A percentile compares a stretch with the other conserved stretches of the same genome.
Conservation (phyloP, 225 moss, liverwort and hornwort genomes). For the Sphagnum contortum region DNA sequence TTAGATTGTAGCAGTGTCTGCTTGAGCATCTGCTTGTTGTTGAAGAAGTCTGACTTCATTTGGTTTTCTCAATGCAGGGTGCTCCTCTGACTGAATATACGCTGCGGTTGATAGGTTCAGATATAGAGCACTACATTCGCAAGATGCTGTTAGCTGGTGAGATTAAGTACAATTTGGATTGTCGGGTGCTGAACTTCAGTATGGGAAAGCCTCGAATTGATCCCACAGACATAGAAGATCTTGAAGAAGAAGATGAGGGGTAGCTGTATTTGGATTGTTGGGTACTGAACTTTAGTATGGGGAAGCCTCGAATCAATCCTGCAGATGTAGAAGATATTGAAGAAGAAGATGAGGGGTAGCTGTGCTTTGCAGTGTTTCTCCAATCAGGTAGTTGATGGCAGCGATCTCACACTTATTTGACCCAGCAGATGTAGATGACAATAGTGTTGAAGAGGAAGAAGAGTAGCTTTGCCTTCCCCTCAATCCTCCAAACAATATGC, state of each 20-base stretch:
- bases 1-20: too few species aligned
- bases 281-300: constrained; percentile 96
- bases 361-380: too few species aligned
- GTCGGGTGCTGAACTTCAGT: constrained; percentile 92
- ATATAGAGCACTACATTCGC: constrained; percentile 88
- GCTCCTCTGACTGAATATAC: constrained; percentile 90
- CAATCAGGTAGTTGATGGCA: too few species aligned
- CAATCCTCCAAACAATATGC: too few species aligned
- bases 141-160: constrained; percentile 85
- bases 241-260: constrained; percentile 16
- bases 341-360: constrained; percentile 16
- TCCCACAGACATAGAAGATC: constrained; percentile 47
- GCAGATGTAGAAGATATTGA: constrained; percentile 47
- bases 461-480: too few species aligned
- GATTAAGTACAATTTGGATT: constrained; percentile 87
- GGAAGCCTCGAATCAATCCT: constrained; percentile 69
- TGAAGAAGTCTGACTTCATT: not conserved
- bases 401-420: too few species aligned
- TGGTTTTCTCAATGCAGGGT: constrained; percentile 44
- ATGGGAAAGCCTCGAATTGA: constrained; percentile 90
- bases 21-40: too few species aligned
- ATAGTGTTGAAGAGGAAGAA: too few species aligned
- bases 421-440: too few species aligned
- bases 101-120: constrained; percentile 80
- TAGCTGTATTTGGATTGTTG: constrained; percentile 51